phyloP scores from a whole-genome alignment of 1,139 yeast genomes.

The Lodderomyces margitis region DNA sequence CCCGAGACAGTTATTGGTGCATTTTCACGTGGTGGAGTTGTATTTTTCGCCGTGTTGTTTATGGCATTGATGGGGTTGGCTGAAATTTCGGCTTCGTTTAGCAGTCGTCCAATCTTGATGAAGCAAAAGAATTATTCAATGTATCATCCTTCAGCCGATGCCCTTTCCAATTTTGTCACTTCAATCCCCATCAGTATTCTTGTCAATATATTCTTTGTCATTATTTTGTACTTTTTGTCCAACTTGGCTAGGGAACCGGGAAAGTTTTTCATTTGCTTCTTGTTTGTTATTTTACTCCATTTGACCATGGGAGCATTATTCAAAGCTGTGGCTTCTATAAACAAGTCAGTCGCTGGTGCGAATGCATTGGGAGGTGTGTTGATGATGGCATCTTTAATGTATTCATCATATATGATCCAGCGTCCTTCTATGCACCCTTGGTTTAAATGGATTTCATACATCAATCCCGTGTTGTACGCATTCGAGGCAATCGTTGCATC shows the following conservation, averaged over 20 bases:
- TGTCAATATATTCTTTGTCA: constrained; percentile 41
- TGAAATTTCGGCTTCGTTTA: constrained; percentile 48
- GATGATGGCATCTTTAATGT: constrained; percentile 47
- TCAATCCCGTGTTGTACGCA: constrained; percentile 55
- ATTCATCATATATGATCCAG: constrained; percentile 57
- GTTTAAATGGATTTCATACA: constrained; percentile 62
- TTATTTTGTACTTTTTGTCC: constrained; percentile 52
- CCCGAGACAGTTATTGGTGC: constrained; percentile 45
- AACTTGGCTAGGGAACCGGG: constrained; percentile 52
- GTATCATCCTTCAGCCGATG: constrained; percentile 61
- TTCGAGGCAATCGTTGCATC: constrained; percentile 54
- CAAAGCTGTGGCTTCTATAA: constrained; percentile 49
- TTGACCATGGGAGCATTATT: constrained; percentile 42
- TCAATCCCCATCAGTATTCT: constrained; percentile 49
- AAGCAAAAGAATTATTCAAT: constrained; percentile 57
- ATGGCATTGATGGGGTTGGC: constrained; percentile 57
- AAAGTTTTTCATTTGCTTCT: constrained; percentile 49
- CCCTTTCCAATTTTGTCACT: constrained; percentile 45
- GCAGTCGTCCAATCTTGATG: constrained; percentile 50
- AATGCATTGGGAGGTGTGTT: constrained; percentile 51
- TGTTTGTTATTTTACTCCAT: constrained; percentile 37
- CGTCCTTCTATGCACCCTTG: constrained; percentile 61
- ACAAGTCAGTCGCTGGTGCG: constrained; percentile 47
- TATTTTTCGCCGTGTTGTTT: constrained; percentile 53
- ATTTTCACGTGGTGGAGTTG: constrained; percentile 57